A percentile compares a stretch with the other conserved stretches of the same genome.
Evolutionary conservation across 208 protist species (phyloP).

Genomic region (Wallacemonas sp.): DNA sequence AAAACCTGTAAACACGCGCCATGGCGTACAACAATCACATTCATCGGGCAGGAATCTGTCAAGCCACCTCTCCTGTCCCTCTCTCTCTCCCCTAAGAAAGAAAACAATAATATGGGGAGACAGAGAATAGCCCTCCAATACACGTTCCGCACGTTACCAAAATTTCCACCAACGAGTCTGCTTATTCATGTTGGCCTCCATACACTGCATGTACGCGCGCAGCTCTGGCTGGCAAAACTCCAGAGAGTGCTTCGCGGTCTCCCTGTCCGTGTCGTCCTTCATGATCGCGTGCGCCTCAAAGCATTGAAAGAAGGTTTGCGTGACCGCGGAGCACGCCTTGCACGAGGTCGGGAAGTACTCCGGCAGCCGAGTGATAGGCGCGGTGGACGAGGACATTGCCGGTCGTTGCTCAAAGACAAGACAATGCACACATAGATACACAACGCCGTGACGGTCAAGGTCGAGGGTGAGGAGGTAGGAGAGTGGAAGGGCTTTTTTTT

Average conservation of each 20-base stretch:
- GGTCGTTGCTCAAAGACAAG: background rate
- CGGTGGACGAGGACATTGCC: background rate
- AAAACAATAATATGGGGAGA: background rate
- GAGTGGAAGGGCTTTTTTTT: background rate
- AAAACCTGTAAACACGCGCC: background rate
- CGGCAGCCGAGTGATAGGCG: constrained; percentile 40
- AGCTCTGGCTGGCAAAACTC: constrained; percentile 66
- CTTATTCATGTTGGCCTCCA: constrained; percentile 49
- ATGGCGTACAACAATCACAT: background rate
- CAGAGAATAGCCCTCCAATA: background rate
- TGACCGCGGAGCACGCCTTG: constrained; percentile 39
- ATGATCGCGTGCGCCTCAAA: constrained; percentile 78
- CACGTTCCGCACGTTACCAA: constrained; percentile 22
- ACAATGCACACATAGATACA: background rate
- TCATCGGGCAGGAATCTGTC: no score
- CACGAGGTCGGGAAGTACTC: constrained; percentile 73
- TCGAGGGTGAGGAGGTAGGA: no score
- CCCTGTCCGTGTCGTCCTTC: constrained; percentile 43
- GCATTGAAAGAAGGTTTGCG: constrained; percentile 66
- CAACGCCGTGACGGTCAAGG: background rate
- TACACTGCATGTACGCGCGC: constrained; percentile 66
- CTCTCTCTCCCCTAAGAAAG: constrained; percentile 2
- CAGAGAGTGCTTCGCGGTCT: constrained; percentile 52
- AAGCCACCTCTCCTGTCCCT: no score
- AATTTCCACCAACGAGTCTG: constrained; percentile 42